phyloP scores from a whole-genome alignment of 1,284 basidiomycete species.

The Melampsora americana region DNA sequence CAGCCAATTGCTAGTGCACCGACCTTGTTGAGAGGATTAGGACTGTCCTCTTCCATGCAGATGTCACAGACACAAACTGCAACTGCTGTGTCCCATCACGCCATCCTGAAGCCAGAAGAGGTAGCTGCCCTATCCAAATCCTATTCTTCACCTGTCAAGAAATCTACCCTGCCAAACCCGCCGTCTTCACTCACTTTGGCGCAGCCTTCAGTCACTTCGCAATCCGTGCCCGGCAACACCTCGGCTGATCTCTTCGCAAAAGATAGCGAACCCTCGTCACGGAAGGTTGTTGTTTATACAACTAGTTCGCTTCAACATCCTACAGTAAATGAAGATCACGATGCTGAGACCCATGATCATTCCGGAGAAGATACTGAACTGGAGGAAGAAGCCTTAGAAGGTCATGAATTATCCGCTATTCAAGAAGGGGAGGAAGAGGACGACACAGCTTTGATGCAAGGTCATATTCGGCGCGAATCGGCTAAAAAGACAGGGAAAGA shows the following conservation, averaged over 20 bases:
- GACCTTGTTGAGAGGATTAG: neutral
- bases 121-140: conserved; percentile 7
- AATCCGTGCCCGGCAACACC: neutral
- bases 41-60: neutral
- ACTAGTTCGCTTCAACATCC: neutral
- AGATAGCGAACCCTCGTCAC: neutral
- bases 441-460: conserved; percentile 1
- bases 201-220: neutral
- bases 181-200: neutral
- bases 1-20: neutral
- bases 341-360: neutral
- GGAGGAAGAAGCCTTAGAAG: conserved; percentile 20
- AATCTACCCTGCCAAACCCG: neutral
- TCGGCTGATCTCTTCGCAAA: neutral
- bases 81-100: neutral
- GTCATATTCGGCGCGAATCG: neutral
- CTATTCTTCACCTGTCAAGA: neutral
- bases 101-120: neutral
- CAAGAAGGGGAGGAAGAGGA: conserved; percentile 45
- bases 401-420: conserved; percentile 44
- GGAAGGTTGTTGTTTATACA: neutral
- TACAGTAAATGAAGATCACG: neutral
- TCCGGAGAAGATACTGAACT: conserved; percentile 23
- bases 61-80: neutral
- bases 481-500: neutral